Evolutionary conservation across 805 yeast species (phyloP).

Genomic region (Candida koratica): DNA sequence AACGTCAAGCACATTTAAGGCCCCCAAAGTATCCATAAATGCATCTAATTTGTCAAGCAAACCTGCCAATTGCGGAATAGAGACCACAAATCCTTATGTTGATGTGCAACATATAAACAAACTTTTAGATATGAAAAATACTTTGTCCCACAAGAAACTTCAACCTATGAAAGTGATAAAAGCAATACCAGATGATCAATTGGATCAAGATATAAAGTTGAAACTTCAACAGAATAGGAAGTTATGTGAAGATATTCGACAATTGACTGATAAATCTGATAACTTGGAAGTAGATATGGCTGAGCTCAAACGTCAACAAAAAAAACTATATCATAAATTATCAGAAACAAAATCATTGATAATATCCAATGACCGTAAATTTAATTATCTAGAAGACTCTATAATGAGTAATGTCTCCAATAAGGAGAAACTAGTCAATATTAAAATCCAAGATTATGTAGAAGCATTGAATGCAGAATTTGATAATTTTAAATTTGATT

Average conservation of each 20-base stretch:
- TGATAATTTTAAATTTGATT: slow-evolving; percentile 30
- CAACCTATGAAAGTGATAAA: slow-evolving; percentile 3
- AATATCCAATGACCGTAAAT: slow-evolving; percentile 14
- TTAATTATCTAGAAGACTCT: slow-evolving; percentile 23
- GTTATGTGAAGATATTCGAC: slow-evolving; percentile 14
- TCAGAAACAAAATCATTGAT: slow-evolving; percentile 11
- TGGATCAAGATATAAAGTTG: slow-evolving; percentile 10
- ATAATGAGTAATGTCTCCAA: slow-evolving; percentile 27
- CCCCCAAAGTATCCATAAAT: background rate
- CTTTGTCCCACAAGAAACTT: background rate
- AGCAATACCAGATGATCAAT: slow-evolving; percentile 6
- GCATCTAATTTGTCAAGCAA: slow-evolving; percentile 1
- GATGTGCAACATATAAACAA: slow-evolving; percentile 17
- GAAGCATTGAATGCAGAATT: slow-evolving; percentile 25
- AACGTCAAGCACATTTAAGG: background rate
- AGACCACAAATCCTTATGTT: slow-evolving; percentile 6
- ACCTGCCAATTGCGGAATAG: background rate
- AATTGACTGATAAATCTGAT: slow-evolving; percentile 15
- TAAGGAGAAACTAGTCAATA: slow-evolving; percentile 26
- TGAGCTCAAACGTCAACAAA: slow-evolving; percentile 17
- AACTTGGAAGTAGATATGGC: slow-evolving; percentile 20
- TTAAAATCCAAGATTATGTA: slow-evolving; percentile 28
- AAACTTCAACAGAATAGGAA: slow-evolving; percentile 10
- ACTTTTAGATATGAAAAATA: slow-evolving; percentile 15
- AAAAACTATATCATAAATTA: slow-evolving; percentile 11